These are phyloP conservation scores for Malassezia sp. DNA, from an alignment of 1,284 basidiomycete genomes.

Conservation along the genomic window DNA sequence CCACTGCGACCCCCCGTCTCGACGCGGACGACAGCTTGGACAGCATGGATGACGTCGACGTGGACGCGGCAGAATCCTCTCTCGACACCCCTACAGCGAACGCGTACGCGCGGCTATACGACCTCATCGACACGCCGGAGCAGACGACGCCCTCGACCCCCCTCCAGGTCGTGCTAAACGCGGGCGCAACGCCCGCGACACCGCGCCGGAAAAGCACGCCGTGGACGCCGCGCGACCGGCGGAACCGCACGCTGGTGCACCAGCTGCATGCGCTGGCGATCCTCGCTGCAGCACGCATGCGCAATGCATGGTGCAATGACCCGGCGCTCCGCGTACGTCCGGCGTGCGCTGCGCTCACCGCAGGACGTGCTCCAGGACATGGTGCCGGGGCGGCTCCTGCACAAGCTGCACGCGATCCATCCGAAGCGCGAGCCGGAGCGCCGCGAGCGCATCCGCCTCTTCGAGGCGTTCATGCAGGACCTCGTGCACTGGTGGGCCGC, in stretches of 20 bases:
- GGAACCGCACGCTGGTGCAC: conserved; percentile 34
- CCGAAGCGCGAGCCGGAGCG: conserved; percentile 35
- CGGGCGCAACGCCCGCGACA: conserved; percentile 15
- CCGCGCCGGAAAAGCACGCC: conserved; percentile 19
- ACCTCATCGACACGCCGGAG: conserved; percentile 33
- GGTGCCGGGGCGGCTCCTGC: conserved; percentile 30
- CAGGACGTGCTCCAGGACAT: conserved; percentile 43
- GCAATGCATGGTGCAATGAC: conserved; percentile 80
- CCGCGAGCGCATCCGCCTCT: conserved; percentile 41
- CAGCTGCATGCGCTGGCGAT: conserved; percentile 53
- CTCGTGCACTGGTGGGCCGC: conserved; percentile 39
- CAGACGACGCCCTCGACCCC: conserved; percentile 17
- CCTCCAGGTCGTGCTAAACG: conserved; percentile 22
- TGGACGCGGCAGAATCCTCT: conserved; percentile 18
- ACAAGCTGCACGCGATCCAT: conserved; percentile 37
- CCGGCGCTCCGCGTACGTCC: conserved; percentile 60
- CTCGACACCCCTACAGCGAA: conserved; percentile 11
- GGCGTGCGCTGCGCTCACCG: conserved; percentile 58
- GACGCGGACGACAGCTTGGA: conserved; percentile 16
- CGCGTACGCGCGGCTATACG: conserved; percentile 18
- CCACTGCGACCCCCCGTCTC: background rate
- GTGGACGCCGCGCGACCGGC: conserved; percentile 39
- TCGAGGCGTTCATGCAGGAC: conserved; percentile 39
- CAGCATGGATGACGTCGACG: conserved; percentile 33
- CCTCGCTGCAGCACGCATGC: conserved; percentile 61